A percentile compares a stretch with the other conserved stretches of the same genome.
Evolutionary conservation across 2,329 filamentous ascomycete genomes (phyloP).

Genomic region (Neonectria faginata): DNA sequence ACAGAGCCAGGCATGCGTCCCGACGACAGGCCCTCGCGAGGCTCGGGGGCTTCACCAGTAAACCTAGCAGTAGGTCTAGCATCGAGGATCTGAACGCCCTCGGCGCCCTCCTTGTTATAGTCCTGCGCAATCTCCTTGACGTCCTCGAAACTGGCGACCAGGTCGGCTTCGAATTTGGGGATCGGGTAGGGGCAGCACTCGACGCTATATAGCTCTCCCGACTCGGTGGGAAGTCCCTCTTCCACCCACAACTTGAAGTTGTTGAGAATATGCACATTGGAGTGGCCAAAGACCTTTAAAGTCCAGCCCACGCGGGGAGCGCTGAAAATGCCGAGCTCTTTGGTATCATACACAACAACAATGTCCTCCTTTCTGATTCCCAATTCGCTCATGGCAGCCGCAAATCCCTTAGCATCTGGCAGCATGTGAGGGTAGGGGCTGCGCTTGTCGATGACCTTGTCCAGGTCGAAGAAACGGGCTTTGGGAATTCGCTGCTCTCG

Average conservation of each 20-base stretch:
- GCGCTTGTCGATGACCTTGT: conserved; percentile 87
- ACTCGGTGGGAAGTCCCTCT: conserved; percentile 83
- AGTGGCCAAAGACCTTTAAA: conserved; percentile 87
- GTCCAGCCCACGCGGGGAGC: conserved; percentile 96
- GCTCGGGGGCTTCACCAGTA: conserved; percentile 85
- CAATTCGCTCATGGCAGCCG: conserved; percentile 86
- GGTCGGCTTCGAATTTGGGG: conserved; percentile 68
- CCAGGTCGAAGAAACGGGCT: conserved; percentile 95
- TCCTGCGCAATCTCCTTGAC: conserved; percentile 82
- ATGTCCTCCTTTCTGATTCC: conserved; percentile 90
- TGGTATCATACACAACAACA: conserved; percentile 93
- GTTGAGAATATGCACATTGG: conserved; percentile 89
- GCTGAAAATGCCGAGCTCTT: conserved; percentile 93
- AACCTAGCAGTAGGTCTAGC: conserved; percentile 85
- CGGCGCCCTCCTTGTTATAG: conserved; percentile 82
- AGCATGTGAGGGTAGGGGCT: conserved; percentile 98
- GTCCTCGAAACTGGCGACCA: conserved; percentile 84
- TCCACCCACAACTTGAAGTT: conserved; percentile 97
- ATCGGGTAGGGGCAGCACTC: conserved; percentile 75
- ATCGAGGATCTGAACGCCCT: conserved; percentile 89
- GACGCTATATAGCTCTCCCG: conserved; percentile 77
- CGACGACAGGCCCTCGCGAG: conserved; percentile 84
- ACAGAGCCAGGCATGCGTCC: conserved; percentile 93
- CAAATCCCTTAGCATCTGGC: conserved; percentile 82
- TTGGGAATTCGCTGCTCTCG: conserved; percentile 85